Percentiles rank a stretch among this genome's conserved stretches.
Evolutionary conservation across 805 yeast species (phyloP).

Genomic region (Suhomyces sp.): DNA sequence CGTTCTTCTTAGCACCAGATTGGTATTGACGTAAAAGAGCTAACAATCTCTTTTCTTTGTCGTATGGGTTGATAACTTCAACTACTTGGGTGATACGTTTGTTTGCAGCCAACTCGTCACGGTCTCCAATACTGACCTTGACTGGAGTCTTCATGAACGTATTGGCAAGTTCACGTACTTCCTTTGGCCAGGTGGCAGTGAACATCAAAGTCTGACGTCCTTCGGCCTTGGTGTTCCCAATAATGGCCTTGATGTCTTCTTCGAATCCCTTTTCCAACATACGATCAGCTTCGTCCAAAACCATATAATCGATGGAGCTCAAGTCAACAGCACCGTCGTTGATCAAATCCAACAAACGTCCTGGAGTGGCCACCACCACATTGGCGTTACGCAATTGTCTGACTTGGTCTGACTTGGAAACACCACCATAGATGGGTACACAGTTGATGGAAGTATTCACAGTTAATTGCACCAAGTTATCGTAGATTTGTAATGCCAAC

Average conservation of each 20-base stretch:
- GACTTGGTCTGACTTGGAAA: conserved; percentile 90
- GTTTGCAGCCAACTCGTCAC: conserved; percentile 92
- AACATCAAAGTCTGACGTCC: conserved; percentile 93
- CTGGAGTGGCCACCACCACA: conserved; percentile 97
- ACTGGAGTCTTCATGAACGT: conserved; percentile 84
- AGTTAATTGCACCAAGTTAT: conserved; percentile 70
- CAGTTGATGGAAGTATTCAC: conserved; percentile 62
- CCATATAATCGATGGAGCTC: conserved; percentile 68
- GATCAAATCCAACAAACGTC: conserved; percentile 86
- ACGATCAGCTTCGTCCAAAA: conserved; percentile 97
- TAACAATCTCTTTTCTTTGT: conserved; percentile 75
- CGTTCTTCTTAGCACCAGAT: conserved; percentile 60
- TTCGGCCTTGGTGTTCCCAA: conserved; percentile 51
- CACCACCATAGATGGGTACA: conserved; percentile 95
- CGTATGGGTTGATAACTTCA: conserved; percentile 77
- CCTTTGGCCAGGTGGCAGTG: conserved; percentile 99
- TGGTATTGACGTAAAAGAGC: conserved; percentile 74
- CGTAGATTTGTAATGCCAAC: conserved; percentile 90
- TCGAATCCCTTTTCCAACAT: conserved; percentile 98
- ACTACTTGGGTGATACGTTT: conserved; percentile 91
- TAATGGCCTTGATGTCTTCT: conserved; percentile 86
- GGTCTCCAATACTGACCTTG: conserved; percentile 88
- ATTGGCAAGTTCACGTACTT: conserved; percentile 88
- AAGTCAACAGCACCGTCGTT: conserved; percentile 83
- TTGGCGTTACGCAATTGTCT: conserved; percentile 62